Evolutionary conservation across 2,329 filamentous ascomycete genomes (phyloP).

Genomic region (Fusarium stilboides): DNA sequence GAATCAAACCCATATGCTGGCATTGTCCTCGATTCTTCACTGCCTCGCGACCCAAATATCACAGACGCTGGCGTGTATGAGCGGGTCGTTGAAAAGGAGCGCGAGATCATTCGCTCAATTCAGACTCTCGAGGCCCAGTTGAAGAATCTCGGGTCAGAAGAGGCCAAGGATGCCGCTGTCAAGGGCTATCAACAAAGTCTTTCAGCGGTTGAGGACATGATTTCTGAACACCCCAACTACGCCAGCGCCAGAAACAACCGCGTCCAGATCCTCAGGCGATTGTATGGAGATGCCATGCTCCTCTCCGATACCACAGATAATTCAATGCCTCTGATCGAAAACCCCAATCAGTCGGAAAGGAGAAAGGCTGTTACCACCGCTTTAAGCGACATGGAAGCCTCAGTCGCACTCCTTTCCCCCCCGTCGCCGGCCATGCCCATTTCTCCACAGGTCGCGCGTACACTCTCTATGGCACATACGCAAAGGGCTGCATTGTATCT

Average conservation of each 20-base stretch:
- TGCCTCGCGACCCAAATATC: constrained; percentile 72
- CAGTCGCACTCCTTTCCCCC: constrained; percentile 73
- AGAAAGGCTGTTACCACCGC: constrained; percentile 57
- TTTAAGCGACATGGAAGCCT: constrained; percentile 69
- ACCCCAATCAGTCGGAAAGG: constrained; percentile 57
- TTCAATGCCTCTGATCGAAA: constrained; percentile 59
- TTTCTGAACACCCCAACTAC: constrained; percentile 73
- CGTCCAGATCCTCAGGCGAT: constrained; percentile 75
- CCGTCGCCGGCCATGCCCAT: constrained; percentile 65
- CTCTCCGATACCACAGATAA: constrained; percentile 58
- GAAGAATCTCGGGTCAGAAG: constrained; percentile 58
- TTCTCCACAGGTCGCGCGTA: constrained; percentile 75
- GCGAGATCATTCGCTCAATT: constrained; percentile 67
- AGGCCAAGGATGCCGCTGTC: constrained; percentile 56
- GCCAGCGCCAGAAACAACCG: constrained; percentile 83
- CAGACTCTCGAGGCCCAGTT: constrained; percentile 70
- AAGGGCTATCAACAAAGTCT: constrained; percentile 65
- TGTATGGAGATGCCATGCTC: constrained; percentile 74
- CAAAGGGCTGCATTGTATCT: constrained; percentile 78
- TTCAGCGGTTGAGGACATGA: constrained; percentile 67
- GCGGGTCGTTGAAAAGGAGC: constrained; percentile 65
- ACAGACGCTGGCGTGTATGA: constrained; percentile 67
- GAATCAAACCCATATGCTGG: constrained; percentile 71
- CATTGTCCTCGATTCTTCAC: constrained; percentile 68
- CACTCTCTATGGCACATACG: constrained; percentile 79